A percentile compares a stretch with the other conserved stretches of the same genome.
These are phyloP conservation scores for Vickermania spadyakhi DNA, from an alignment of 208 protist species.

Conservation along the genomic window DNA sequence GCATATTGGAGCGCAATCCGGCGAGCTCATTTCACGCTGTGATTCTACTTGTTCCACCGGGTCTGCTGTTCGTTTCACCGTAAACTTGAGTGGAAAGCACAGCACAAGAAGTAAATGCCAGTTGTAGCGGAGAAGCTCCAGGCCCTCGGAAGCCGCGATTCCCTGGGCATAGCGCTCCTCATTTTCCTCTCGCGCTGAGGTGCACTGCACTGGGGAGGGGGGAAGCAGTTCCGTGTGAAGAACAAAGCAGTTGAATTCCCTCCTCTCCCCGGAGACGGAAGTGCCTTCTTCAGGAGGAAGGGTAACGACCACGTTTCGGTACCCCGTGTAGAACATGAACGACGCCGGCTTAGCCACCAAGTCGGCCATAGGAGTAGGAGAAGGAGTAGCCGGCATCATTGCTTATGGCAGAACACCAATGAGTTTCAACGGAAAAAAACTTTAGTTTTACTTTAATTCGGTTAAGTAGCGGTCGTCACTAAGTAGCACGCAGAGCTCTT, in stretches of 20 bases:
- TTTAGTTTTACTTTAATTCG: too few species aligned
- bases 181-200: constrained; percentile 16
- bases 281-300: too few species aligned
- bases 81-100: constrained; percentile 28
- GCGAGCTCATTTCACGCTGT: not conserved
- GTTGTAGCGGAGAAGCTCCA: constrained; percentile 56
- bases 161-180: constrained; percentile 58
- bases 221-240: constrained; percentile 71
- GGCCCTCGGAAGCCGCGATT: constrained; percentile 38
- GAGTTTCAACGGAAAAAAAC: too few species aligned
- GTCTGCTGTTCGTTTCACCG: not conserved
- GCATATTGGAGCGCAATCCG: constrained; percentile 1
- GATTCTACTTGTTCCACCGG: not conserved
- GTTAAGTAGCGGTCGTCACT: too few species aligned
- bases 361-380: too few species aligned
- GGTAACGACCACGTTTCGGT: constrained; percentile 7
- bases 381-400: too few species aligned
- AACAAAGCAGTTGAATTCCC: constrained; percentile 32
- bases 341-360: too few species aligned
- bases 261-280: not conserved
- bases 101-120: constrained; percentile 55
- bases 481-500: too few species aligned
- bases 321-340: constrained; percentile 16
- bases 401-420: too few species aligned
- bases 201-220: constrained; percentile 15